Conservation (phyloP, 73 alveolate species). For the Paramecium sexaurelia region DNA sequence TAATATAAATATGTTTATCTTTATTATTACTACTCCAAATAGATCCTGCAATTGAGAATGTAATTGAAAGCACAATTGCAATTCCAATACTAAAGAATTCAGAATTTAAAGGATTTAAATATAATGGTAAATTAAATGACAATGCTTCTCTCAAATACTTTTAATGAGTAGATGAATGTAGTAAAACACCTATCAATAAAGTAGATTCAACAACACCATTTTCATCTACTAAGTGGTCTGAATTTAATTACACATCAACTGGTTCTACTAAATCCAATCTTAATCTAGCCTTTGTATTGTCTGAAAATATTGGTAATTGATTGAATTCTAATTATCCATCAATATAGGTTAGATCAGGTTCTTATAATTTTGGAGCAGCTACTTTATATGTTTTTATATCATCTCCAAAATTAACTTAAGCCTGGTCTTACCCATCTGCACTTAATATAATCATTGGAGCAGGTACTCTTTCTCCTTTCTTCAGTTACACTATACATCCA, state of each 20-base stretch:
- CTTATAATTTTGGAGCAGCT: constrained; percentile 30
- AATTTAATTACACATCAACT: neutral
- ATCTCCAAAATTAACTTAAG: constrained; percentile 17
- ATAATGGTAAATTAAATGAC: constrained; percentile 42
- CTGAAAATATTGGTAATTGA: constrained; percentile 32
- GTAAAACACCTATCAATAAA: neutral
- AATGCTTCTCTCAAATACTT: constrained; percentile 33
- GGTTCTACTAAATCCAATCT: constrained; percentile 50
- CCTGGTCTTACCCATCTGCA: neutral
- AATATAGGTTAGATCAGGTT: neutral
- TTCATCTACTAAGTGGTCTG: neutral
- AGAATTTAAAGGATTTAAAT: constrained; percentile 36
- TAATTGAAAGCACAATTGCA: neutral
- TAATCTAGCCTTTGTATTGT: constrained; percentile 44
- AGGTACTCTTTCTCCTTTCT: constrained; percentile 36
- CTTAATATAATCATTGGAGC: constrained; percentile 32
- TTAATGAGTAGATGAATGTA: neutral
- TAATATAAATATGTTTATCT: neutral
- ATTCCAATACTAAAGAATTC: neutral
- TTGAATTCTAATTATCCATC: constrained; percentile 41
- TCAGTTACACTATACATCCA: neutral
- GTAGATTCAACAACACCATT: constrained; percentile 24
- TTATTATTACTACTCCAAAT: constrained; percentile 22
- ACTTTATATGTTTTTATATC: neutral
- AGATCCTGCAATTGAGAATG: constrained; percentile 35